Evolutionary conservation across 1,284 basidiomycete genomes (phyloP), one percentile per base, ranked within the genome.

Genomic region (Sanghuangporus sanghuang): DNA sequence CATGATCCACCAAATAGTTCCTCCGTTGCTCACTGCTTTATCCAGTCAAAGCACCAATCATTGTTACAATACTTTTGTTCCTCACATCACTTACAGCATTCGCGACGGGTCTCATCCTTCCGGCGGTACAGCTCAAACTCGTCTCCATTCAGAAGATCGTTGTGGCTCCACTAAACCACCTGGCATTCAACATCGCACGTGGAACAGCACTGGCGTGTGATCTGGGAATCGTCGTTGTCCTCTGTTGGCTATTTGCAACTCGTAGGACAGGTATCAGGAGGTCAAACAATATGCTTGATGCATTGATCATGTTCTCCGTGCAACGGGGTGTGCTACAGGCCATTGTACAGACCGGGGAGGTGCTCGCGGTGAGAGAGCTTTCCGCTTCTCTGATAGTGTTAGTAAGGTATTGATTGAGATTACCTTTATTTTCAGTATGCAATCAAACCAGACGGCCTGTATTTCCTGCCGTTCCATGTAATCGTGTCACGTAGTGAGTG

Each of bases 401-500:
- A 8, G 11, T 21, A 14, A n/a, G 12, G 48, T 11, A 11, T 27
- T 53, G 52, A 53, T 36, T 9, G 32, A n/a, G 35, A 11, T 42
- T 44, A 18, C 7, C 27, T 36, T 36, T 35, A 5, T 44, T 49
- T 46, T 16, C 36, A 64, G 63, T 64, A 64, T 39, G 63, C 63
- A 11, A 42, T 64, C 53, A 57, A 64, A 38, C 58, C 63, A 23
- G 38, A 44, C 23, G 46, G 59, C 14, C 38, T 61, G 16, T 59
- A 27, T 27, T 64, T 64, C 54, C 58, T 64, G 11, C 63, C 63
- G 12, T 64, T 64, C 50, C 63, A 64, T 39, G 59, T 64, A 8
- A 64, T 64, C 44, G 58, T 61, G 12, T 64, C 63, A 3, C 63
- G 63, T 54, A 64, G 63, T 64, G 27, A 56, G 63, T 46, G 9